Conservation (phyloP, 805 yeast genomes). For the Debaryomyces maramus region DNA sequence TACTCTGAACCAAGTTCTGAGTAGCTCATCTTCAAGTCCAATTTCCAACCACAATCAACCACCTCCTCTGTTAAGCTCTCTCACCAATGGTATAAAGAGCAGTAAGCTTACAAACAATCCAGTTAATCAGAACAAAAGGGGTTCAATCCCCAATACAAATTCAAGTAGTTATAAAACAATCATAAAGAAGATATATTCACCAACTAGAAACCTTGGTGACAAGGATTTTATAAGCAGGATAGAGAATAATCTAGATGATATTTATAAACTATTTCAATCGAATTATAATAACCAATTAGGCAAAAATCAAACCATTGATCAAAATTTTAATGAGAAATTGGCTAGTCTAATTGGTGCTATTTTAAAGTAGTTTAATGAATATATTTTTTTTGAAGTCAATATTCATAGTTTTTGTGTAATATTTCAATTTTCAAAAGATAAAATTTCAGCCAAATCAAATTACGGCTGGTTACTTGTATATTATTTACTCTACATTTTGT, state of each 20-base stretch:
- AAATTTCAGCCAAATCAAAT: not conserved
- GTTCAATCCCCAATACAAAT: not conserved
- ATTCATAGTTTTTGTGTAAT: constrained; percentile 3
- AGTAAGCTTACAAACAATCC: not conserved
- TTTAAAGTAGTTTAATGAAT: constrained; percentile 3
- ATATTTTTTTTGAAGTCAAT: not conserved
- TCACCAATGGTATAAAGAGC: constrained; percentile 1
- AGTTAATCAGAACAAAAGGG: not conserved
- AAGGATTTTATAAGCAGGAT: constrained; percentile 24
- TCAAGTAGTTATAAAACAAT: constrained; percentile 31
- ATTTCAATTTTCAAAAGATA: constrained; percentile 1
- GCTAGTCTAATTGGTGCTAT: constrained; percentile 15
- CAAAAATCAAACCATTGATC: not conserved
- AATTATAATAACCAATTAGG: not conserved
- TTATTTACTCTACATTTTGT: too few species aligned
- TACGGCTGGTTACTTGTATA: too few species aligned
- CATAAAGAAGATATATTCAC: constrained; percentile 37
- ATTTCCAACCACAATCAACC: not conserved
- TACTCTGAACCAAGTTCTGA: not conserved
- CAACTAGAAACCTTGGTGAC: constrained; percentile 34
- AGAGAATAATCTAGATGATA: constrained; percentile 29
- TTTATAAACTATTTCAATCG: constrained; percentile 17
- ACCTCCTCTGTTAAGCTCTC: constrained; percentile 2
- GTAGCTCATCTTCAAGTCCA: not conserved
- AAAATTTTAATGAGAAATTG: constrained; percentile 19